Conservation (phyloP, 768 basidiomycete genomes). For the Leccinum truebloodii region DNA sequence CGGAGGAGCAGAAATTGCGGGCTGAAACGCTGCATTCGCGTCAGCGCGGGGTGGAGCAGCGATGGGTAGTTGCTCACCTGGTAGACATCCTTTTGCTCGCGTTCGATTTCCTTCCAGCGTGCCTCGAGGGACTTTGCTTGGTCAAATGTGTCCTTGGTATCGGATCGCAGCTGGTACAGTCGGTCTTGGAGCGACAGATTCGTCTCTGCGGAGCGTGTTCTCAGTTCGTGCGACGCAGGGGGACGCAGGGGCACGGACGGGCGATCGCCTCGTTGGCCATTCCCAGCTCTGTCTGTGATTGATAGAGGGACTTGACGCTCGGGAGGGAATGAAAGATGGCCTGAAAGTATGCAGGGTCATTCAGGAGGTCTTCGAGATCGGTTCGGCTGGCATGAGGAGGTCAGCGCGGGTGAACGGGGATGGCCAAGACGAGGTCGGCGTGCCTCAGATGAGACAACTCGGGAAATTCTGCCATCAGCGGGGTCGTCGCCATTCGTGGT, state of each 20-base stretch:
- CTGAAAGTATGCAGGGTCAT: slow-evolving; percentile 83
- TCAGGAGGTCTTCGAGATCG: slow-evolving; percentile 87
- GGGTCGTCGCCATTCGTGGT: slow-evolving; percentile 34
- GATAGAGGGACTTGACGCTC: slow-evolving; percentile 71
- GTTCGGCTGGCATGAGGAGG: slow-evolving; percentile 57
- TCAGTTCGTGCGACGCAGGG: slow-evolving; percentile 6
- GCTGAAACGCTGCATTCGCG: slow-evolving; percentile 64
- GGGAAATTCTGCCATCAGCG: slow-evolving; percentile 64
- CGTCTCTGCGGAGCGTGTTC: slow-evolving; percentile 48
- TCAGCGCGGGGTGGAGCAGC: slow-evolving; percentile 11
- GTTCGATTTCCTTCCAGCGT: slow-evolving; percentile 85
- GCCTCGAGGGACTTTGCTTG: slow-evolving; percentile 80
- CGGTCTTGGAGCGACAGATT: slow-evolving; percentile 77
- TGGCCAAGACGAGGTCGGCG: slow-evolving; percentile 26
- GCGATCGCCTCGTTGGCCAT: slow-evolving; percentile 86
- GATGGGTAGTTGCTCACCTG: slow-evolving; percentile 53
- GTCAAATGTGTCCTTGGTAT: slow-evolving; percentile 87
- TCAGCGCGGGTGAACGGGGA: slow-evolving; percentile 10
- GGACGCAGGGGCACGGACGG: slow-evolving; percentile 48
- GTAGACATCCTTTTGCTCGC: slow-evolving; percentile 86
- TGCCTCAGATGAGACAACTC: slow-evolving; percentile 75
- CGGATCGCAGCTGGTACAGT: slow-evolving; percentile 72
- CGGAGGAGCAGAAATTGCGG: slow-evolving; percentile 89
- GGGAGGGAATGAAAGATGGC: slow-evolving; percentile 81
- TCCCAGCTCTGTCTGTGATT: slow-evolving; percentile 75